Conservation (phyloP, 2,329 filamentous ascomycete genomes). For the Aspergillus vadensis region DNA sequence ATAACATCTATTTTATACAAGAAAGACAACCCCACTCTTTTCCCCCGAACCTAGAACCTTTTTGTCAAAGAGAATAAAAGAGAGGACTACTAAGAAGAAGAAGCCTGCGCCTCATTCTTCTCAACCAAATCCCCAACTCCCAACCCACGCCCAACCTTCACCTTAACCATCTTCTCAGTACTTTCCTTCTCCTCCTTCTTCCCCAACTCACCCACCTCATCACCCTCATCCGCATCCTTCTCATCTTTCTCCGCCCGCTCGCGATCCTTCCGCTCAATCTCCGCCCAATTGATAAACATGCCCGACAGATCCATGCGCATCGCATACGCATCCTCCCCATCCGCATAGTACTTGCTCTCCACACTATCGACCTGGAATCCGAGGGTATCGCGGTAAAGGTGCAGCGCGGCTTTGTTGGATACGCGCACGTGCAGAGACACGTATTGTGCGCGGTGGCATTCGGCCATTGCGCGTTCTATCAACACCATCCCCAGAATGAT, state of each 20-base stretch:
- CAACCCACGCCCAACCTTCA: slow-evolving; percentile 77
- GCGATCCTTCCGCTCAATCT: slow-evolving; percentile 45
- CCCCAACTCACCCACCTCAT: slow-evolving; percentile 68
- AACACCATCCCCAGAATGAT: neutral
- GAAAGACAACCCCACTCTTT: too few species aligned
- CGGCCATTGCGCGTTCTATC: slow-evolving; percentile 90
- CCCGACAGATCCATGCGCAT: slow-evolving; percentile 81
- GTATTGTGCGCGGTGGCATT: slow-evolving; percentile 87
- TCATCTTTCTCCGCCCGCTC: slow-evolving; percentile 36
- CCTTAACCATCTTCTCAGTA: slow-evolving; percentile 71
- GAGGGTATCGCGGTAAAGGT: slow-evolving; percentile 88
- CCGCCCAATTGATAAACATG: slow-evolving; percentile 51
- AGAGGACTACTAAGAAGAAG: neutral
- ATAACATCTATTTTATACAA: too few species aligned
- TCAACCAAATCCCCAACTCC: slow-evolving; percentile 69
- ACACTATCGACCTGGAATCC: slow-evolving; percentile 81
- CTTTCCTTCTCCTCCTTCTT: slow-evolving; percentile 48
- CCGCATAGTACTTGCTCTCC: slow-evolving; percentile 68
- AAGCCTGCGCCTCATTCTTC: slow-evolving; percentile 44
- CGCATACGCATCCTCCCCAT: slow-evolving; percentile 92
- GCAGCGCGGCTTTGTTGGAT: slow-evolving; percentile 86
- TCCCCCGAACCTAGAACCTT: neutral
- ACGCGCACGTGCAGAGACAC: slow-evolving; percentile 95
- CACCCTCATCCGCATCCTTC: slow-evolving; percentile 62
- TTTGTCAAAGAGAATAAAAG: neutral